A percentile compares a stretch with the other conserved stretches of the same genome.
Evolutionary conservation across 305 asterid genomes (phyloP).

Genomic region (Solanum hybrid): DNA sequence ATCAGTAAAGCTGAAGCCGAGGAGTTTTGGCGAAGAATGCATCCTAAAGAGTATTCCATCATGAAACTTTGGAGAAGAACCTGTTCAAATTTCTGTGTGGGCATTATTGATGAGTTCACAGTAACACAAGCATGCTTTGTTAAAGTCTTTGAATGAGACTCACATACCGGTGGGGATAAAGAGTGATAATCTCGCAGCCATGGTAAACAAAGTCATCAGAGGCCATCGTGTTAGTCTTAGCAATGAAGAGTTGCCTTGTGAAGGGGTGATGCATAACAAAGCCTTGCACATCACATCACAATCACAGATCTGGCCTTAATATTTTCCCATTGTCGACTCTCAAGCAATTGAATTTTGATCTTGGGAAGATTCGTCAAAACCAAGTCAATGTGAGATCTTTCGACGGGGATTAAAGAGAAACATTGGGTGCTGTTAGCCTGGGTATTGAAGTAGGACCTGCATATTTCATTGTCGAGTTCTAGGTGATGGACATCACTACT

Average conservation of each 20-base stretch:
- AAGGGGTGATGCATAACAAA: background rate
- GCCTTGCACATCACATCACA: background rate
- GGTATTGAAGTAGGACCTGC: background rate
- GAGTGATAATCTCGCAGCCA: background rate
- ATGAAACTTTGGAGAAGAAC: too few species aligned
- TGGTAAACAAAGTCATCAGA: background rate
- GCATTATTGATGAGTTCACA: background rate
- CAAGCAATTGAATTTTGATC: background rate
- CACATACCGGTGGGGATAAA: background rate
- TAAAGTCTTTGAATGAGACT: background rate
- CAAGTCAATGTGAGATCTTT: background rate
- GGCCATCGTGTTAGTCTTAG: background rate
- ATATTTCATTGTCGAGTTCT: background rate
- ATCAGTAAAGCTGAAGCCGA: background rate
- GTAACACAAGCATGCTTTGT: too few species aligned
- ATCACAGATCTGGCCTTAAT: background rate
- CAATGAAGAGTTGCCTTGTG: background rate
- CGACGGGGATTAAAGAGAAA: background rate
- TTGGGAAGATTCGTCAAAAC: background rate
- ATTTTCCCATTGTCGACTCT: background rate
- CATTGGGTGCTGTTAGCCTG: background rate
- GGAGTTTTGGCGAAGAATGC: background rate
- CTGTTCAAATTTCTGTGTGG: background rate
- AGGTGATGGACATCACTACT: background rate
- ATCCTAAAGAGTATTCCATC: background rate